Evolutionary conservation across 257 asterid genomes (phyloP), one percentile per base, ranked within the genome.

Genomic region (Przewalskia tangutica): DNA sequence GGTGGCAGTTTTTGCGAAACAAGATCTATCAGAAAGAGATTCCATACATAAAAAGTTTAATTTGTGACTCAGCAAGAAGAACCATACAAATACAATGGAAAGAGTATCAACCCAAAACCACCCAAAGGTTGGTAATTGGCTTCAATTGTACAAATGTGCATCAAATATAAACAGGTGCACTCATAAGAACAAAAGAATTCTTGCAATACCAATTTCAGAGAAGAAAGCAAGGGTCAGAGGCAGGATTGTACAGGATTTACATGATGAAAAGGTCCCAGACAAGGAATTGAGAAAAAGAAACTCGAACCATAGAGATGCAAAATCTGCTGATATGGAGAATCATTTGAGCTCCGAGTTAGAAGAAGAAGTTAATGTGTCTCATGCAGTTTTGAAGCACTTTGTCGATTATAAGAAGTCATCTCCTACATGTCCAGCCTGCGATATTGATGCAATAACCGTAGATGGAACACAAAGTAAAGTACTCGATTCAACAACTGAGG

Each of bases 101-200:
- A 70, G 27, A 42, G 51, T 23, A 23, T 50, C n/a, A 38, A 44
- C 82, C 73, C 78, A 64, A 54, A 77, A 83, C 44, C 62, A 60
- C 77, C 51, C 62, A 54, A 79, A 64, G 60, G 82, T 83, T 60
- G 77, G 77, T 50, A 17, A 65, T 76, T 83, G 85, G 83, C 76
- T 83, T 50, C 82, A 83, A 50, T 60, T 56, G n/a, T 77, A 65
- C 58, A 48, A 77, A 27, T 3, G 20, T 53, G 48, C 34, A 51
- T 40, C 63, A 63, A 50, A 46, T 62, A 76, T 34, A 76, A 78
- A 20, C 9, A 65, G 32, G 56, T 40, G 20, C 46, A 46, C 77
- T 27, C 36, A 54, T 14, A 23, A 64, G 82, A 78, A 53, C 46
- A 63, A 53, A 65, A 23, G 8, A 23, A 50, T 53, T 55, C 81